Evolutionary conservation across 768 basidiomycete genomes (phyloP), one percentile per base, ranked within the genome.

Genomic region (Lactarius hatsudake): DNA sequence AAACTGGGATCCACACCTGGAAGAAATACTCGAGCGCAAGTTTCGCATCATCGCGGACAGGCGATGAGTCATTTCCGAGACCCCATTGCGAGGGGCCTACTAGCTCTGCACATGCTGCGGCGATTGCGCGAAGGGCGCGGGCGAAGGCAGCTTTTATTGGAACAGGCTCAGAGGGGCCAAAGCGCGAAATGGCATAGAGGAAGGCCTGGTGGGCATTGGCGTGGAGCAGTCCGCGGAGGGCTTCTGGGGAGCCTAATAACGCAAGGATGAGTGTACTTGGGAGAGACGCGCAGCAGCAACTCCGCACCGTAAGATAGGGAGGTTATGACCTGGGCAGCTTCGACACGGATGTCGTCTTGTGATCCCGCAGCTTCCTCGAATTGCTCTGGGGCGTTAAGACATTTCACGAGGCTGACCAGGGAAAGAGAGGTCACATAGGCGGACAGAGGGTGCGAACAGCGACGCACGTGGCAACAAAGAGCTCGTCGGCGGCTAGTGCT

Each of bases 1-100:
- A 34, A 6, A 45, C 2, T 61, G 32, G 12, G 32, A 30, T 20
- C 61, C 79, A 59, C 62, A 87, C 89, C 74, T 86, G 81, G 70
- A 91, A 88, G 3, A 90, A 76, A 68, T 81, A 81, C 36, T 85
- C 82, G 13, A 91, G 75, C 0, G 88, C 85, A 4, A 80, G 76
- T 66, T 82, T 83, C 2, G 88, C 87, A 30, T 87, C 84, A 18
- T 75, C 74, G 18, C 81, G 76, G 4, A 84, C 75, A 4, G 76
- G 75, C 1, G 79, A 76, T 1, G 77, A 70, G 5, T 82, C 76
- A 28, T 81, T 81, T 9, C 81, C 79, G 9, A 93, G 78, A 1
- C 88, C 90, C 81, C 88, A 90, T 55, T 84, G 82, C 0, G 86
- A 84, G 0, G 90, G 89, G 0, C 90, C 90, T 0, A 89, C 83